Conservation (phyloP, 768 basidiomycete genomes). For the Pisolithus orientalis region DNA sequence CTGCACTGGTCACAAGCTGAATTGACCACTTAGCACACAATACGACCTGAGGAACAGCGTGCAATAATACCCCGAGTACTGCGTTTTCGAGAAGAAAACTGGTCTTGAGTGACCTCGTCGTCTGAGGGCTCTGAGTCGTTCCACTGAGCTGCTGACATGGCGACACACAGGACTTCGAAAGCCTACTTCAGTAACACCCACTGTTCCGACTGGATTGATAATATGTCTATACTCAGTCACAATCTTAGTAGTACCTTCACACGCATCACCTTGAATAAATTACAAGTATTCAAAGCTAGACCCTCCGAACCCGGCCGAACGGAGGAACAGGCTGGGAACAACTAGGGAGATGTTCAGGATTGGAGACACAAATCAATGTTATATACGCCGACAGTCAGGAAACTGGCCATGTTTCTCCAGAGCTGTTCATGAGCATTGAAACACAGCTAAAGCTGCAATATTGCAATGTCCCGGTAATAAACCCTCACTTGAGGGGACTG, state of each 20-base stretch:
- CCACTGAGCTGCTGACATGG: slow-evolving; percentile 35
- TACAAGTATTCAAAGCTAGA: slow-evolving; percentile 8
- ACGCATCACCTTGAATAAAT: slow-evolving; percentile 6
- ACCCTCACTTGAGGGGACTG: slow-evolving; percentile 71
- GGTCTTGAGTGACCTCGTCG: slow-evolving; percentile 41
- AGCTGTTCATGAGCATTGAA: background rate
- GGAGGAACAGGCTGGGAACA: no score
- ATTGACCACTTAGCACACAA: slow-evolving; percentile 8
- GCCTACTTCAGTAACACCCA: no score
- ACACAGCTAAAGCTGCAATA: background rate
- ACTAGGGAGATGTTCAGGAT: background rate
- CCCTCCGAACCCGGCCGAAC: background rate
- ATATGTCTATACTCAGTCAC: background rate
- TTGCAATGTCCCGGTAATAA: background rate
- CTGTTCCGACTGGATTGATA: background rate
- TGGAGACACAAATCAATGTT: background rate
- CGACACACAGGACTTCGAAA: background rate
- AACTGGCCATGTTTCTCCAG: background rate
- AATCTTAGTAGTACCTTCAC: slow-evolving; percentile 11
- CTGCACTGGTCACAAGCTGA: slow-evolving; percentile 83
- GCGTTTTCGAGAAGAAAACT: slow-evolving; percentile 45
- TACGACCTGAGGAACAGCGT: slow-evolving; percentile 2
- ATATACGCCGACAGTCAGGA: background rate
- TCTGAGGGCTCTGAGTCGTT: slow-evolving; percentile 58
- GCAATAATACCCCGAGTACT: slow-evolving; percentile 51